These are phyloP conservation scores for Dentiscutata heterogama DNA, from an alignment of 371 early-diverging fungal species.

Conservation along the genomic window DNA sequence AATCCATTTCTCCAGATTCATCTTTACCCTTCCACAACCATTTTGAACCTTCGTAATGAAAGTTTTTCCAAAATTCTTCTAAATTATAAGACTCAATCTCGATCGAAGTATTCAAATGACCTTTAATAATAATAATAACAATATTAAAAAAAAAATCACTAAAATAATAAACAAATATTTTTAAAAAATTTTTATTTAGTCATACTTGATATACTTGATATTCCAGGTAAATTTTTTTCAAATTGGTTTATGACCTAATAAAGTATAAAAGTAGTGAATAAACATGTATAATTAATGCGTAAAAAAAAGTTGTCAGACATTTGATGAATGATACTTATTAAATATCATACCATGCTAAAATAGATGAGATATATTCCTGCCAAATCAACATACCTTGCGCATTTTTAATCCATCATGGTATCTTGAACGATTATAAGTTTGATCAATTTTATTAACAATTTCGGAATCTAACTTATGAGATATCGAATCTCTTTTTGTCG, in stretches of 20 bases:
- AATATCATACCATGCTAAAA: conserved; percentile 6
- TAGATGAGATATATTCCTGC: not conserved
- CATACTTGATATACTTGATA: too few species aligned
- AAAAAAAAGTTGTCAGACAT: too few species aligned
- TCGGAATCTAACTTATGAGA: not conserved
- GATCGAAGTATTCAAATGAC: not conserved
- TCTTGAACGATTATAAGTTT: conserved; percentile 41
- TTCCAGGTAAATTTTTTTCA: too few species aligned
- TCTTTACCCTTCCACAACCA: conserved; percentile 68
- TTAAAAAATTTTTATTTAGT: too few species aligned
- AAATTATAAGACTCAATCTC: conserved; percentile 59
- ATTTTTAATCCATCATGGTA: conserved; percentile 59
- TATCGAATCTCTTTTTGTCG: not conserved
- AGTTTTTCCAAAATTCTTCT: conserved; percentile 68
- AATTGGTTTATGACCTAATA: too few species aligned
- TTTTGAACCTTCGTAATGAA: conserved; percentile 65
- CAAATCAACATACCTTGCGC: conserved; percentile 47
- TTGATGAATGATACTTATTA: too few species aligned
- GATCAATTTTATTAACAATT: conserved; percentile 25
- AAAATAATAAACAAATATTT: too few species aligned
- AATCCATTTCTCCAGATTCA: conserved; percentile 5
- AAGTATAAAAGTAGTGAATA: too few species aligned
- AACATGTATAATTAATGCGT: too few species aligned
- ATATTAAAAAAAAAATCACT: not conserved
- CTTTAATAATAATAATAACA: not conserved